A percentile compares a stretch with the other conserved stretches of the same genome.
phyloP scores from a whole-genome alignment of 116 monocot genomes.

The Iris pallida region DNA sequence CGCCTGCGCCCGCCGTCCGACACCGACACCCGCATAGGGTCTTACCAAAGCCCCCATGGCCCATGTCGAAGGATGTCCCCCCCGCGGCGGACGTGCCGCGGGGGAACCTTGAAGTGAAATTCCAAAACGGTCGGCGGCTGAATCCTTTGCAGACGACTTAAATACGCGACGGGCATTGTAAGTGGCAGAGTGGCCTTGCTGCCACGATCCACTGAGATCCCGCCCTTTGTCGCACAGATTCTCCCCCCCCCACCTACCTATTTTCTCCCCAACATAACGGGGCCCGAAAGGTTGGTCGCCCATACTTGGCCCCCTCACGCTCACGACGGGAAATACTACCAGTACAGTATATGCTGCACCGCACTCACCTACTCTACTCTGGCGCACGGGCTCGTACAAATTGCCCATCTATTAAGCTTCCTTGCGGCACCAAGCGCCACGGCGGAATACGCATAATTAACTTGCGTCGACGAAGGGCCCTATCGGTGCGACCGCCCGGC shows the following conservation, averaged over 20 bases:
- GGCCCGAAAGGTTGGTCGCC: no score
- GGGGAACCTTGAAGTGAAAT: neutral
- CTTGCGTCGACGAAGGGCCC: no score
- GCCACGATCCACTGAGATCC: conserved; percentile 33
- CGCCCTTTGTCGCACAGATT: conserved; percentile 21
- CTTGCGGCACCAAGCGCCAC: no score
- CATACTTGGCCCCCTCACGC: no score
- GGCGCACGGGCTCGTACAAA: no score
- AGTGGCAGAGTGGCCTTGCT: conserved; percentile 36
- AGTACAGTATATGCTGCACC: no score
- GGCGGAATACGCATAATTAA: no score
- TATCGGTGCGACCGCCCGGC: no score
- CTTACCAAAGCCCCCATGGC: neutral
- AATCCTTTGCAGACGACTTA: conserved; percentile 36
- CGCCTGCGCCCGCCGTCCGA: neutral
- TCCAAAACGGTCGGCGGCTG: neutral
- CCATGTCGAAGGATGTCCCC: neutral
- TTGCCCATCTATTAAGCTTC: no score
- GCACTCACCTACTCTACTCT: no score
- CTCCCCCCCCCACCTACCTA: conserved; percentile 7
- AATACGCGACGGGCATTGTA: conserved; percentile 31
- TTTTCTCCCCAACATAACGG: no score
- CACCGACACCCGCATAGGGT: conserved; percentile 4
- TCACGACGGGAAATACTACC: no score
- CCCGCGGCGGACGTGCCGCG: neutral